phyloP scores from a whole-genome alignment of 2,329 filamentous ascomycete species.

The Aspergillus arachidicola region DNA sequence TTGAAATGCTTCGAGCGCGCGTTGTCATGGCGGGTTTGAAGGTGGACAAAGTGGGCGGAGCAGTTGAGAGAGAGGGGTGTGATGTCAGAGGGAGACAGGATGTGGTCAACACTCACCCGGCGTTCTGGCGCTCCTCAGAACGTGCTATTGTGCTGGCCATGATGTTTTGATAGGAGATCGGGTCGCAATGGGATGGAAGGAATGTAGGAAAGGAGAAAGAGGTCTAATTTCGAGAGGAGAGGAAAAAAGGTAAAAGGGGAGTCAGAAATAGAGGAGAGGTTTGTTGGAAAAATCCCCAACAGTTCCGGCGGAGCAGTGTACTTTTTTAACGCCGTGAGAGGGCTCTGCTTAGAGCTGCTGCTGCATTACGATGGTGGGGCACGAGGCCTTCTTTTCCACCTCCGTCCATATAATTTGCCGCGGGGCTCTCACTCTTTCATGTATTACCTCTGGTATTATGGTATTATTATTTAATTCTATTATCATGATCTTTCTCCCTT shows the following conservation, averaged over 20 bases:
- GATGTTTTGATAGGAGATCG: constrained; percentile 19
- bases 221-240: constrained; percentile 3
- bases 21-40: neutral
- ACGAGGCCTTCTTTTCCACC: constrained; percentile 6
- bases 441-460: constrained; percentile 1
- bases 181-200: constrained; percentile 5
- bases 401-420: constrained; percentile 5
- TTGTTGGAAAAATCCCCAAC: constrained; percentile 7
- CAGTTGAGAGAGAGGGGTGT: constrained; percentile 27
- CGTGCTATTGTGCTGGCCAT: constrained; percentile 58
- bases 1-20: neutral
- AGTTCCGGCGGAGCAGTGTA: constrained; percentile 7
- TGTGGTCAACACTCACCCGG: constrained; percentile 51
- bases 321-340: constrained; percentile 6
- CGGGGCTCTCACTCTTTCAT: constrained; percentile 1
- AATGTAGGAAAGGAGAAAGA: neutral
- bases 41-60: constrained; percentile 8
- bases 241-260: neutral
- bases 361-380: constrained; percentile 6
- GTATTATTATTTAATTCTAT: constrained; percentile 8
- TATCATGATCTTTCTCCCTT: neutral
- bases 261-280: constrained; percentile 3
- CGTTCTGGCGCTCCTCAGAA: constrained; percentile 51
- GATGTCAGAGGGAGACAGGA: constrained; percentile 38
- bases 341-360: constrained; percentile 3